Evolutionary conservation across 352 stramenopile genomes (phyloP), one percentile per base, ranked within the genome.

Genomic region (Thalassiosira exigua): DNA sequence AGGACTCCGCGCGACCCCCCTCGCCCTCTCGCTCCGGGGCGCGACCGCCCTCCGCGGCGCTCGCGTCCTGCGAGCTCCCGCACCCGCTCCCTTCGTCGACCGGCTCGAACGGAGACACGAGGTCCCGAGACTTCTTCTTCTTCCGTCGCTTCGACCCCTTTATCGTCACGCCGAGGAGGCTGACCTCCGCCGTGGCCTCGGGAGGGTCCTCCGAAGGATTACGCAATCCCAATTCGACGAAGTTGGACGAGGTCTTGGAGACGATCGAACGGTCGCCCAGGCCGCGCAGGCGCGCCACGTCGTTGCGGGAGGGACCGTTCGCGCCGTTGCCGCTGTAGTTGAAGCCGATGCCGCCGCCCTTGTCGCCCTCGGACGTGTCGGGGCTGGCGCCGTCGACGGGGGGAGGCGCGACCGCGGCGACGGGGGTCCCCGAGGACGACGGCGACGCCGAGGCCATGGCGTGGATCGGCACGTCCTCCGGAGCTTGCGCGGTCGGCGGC

Each of bases 361-460:
- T 73, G 44, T 81, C 69, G 19, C 76, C 76, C 58, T 84, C 75
- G 36, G 48, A 74, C 36, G 75, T 22, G 24, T 62, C 69, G n/a
- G 75, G 68, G 51, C 75, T 84, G 1, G 33, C 46, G n/a, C 33
- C 64, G 24, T 24, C 54, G 21, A 56, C 17, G 2, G 58, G 41
- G 7, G 50, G 24, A 57, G 50, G 24, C 14, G 14, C 9, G 12
- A 19, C 12, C 22, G 9, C 50, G 9, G 24, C 22, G 50, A 19
- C 9, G 9, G 14, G 9, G 24, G 21, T 57, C 14, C 50, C 14
- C 50, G 50, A 24, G 9, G 50, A 57, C 22, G 50, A 48, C 39
- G 14, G 21, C 21, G n/a, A n/a, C n/a, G n/a, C n/a, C n/a, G n/a
- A n/a, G n/a, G n/a, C 39, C n/a, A 17, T 48, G 39, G n/a, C 39